These are phyloP conservation scores for Malus orientalis DNA, from an alignment of 306 rosid species.

Conservation along the genomic window DNA sequence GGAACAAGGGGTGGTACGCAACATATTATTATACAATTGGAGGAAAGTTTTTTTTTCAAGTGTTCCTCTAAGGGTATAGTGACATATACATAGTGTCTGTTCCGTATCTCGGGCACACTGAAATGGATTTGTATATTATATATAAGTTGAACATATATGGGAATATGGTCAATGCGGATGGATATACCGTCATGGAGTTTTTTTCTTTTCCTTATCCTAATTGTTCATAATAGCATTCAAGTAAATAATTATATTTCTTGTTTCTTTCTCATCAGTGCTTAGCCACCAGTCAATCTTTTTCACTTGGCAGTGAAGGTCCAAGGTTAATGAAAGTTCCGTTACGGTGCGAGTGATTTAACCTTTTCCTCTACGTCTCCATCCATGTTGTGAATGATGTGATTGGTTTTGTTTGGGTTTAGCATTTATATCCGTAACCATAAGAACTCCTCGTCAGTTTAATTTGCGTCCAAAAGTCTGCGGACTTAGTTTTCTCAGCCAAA, in stretches of 20 bases:
- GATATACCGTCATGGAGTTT: no score
- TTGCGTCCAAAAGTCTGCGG: neutral
- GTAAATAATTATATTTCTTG: no score
- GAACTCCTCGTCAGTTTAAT: neutral
- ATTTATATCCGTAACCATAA: neutral
- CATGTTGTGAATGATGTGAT: neutral
- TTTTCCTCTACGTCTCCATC: neutral
- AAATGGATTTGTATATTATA: neutral
- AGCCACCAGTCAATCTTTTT: neutral
- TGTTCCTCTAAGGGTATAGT: no score
- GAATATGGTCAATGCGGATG: neutral
- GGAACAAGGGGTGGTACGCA: no score
- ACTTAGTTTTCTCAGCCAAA: slow-evolving; percentile 42
- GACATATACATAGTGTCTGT: no score
- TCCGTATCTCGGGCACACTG: no score
- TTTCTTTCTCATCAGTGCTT: neutral
- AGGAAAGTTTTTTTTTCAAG: no score
- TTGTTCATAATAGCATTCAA: no score
- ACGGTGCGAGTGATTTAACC: neutral
- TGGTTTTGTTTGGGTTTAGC: neutral
- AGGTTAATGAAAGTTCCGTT: neutral
- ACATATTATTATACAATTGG: no score
- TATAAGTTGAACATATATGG: neutral
- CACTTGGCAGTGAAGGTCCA: neutral
- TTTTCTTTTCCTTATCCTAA: no score